Base-by-base conservation (phyloP, 2,329 filamentous ascomycete genomes). In the Calycina marina region DNA sequence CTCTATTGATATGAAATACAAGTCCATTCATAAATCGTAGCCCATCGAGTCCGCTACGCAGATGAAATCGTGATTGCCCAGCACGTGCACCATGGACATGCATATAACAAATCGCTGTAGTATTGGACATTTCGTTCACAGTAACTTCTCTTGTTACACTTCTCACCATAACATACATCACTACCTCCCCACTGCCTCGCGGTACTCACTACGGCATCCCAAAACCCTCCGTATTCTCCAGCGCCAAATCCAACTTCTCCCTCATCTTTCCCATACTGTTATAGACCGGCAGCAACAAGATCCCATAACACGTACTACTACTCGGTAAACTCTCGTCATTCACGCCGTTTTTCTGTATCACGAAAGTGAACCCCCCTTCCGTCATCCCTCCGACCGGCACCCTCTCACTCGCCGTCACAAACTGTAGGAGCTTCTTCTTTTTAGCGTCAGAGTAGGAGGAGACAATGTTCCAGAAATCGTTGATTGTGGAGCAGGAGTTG, bases 221-320 rank as follows among this genome's bases (percentile, higher is more conserved):
- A 59, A 96, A 96, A 0, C 90, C 88, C 49, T 80, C 76, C 5
- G 79, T 74, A 56, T 94, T 90, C 57, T 88, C 73, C 50, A 98
- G 62, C 32, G 90, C 90, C 64, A 92, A 74, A n/a, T 63, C 66
- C 48, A 98, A 57, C 48, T 86, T 82, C 57, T 77, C 65, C 52
- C 66, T 66, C 50, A 98, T 52, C 20, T 80, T 70, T 37, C 79
- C 73, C 49, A 64, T 71, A 24, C 70, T 71, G 33, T 60, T 65
- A 54, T 96, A 98, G 56, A 86, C 77, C 1, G 90, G 90, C 39
- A 98, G 55, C 42, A 93, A 58, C 28, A 98, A 57, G 29, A 81
- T 86, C 2, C 88, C 84, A 58, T 93, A 96, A 56, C 90, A 98
- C 0, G 90, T 98, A 48, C 85, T 78, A 39, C 83, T 88, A 4